These are phyloP conservation scores for Puccinia horiana DNA, from an alignment of 1,284 basidiomycete species.

Conservation along the genomic window DNA sequence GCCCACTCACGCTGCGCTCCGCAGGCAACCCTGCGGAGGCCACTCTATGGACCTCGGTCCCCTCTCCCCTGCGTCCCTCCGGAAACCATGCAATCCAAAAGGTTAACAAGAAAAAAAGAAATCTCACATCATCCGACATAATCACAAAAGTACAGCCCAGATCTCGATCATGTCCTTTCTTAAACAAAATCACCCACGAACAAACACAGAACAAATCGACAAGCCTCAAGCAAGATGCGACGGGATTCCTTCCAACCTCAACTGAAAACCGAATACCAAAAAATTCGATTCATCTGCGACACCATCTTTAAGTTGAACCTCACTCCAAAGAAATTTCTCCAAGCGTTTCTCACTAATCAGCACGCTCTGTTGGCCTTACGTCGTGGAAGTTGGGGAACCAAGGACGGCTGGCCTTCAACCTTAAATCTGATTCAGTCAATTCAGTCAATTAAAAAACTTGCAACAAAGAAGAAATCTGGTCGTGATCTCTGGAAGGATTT, in stretches of 20 bases:
- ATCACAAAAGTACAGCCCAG: too few relatives aligned
- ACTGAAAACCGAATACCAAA: not conserved
- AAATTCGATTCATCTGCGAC: not conserved
- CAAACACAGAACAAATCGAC: too few relatives aligned
- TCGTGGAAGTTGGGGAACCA: not conserved
- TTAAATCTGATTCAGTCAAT: not conserved
- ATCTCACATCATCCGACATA: too few relatives aligned
- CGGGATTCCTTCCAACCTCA: not conserved
- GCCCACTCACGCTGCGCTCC: too few relatives aligned
- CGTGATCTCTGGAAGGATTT: not conserved
- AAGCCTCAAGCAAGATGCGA: not conserved
- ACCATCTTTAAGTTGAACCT: not conserved
- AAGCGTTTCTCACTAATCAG: not conserved
- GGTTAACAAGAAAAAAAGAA: too few relatives aligned
- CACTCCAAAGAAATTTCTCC: not conserved
- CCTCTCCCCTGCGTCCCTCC: too few relatives aligned
- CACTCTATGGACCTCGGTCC: too few relatives aligned
- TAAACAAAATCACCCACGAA: too few relatives aligned
- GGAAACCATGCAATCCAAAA: too few relatives aligned
- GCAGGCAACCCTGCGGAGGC: too few relatives aligned
- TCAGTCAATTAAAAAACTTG: too few relatives aligned
- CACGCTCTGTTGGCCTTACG: not conserved
- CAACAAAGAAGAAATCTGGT: not conserved
- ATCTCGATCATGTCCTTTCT: too few relatives aligned
- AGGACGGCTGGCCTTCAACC: not conserved